Percentiles rank a stretch among this genome's conserved stretches.
Conservation (phyloP, 2,329 filamentous ascomycete genomes). For the Cladosporium sphaerospermum region DNA sequence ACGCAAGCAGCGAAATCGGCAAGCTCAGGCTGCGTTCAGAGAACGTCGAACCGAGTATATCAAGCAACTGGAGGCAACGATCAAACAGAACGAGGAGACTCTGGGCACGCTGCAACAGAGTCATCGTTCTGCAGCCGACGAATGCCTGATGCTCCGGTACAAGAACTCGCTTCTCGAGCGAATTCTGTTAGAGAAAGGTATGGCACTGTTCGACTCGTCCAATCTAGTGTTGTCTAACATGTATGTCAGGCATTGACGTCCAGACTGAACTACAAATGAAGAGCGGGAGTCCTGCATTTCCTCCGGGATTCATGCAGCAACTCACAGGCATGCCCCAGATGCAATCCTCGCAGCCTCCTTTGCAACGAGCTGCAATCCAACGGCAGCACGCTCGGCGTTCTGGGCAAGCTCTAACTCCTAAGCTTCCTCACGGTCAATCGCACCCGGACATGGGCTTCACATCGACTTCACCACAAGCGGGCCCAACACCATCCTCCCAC, state of each 20-base stretch:
- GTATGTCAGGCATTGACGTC: conserved; percentile 75
- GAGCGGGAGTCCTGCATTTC: conserved; percentile 77
- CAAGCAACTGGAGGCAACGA: conserved; percentile 95
- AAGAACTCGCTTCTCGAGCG: conserved; percentile 96
- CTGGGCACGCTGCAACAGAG: conserved; percentile 88
- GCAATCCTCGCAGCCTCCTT: conserved; percentile 42
- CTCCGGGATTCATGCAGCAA: conserved; percentile 51
- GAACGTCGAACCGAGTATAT: conserved; percentile 98
- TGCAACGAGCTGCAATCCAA: conserved; percentile 75
- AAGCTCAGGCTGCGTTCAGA: conserved; percentile 94
- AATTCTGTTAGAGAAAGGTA: conserved; percentile 93
- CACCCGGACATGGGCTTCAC: conserved; percentile 35
- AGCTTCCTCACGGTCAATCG: conserved; percentile 34
- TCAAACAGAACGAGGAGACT: conserved; percentile 93
- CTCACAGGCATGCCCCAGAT: conserved; percentile 58
- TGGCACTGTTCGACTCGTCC: neutral
- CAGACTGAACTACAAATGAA: conserved; percentile 92
- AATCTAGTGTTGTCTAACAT: neutral
- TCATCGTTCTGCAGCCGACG: conserved; percentile 88
- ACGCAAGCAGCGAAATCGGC: conserved; percentile 92
- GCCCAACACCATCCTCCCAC: conserved; percentile 78
- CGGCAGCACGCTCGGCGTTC: conserved; percentile 50
- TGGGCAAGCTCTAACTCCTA: conserved; percentile 27
- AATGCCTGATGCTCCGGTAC: conserved; percentile 96
- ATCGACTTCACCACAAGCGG: conserved; percentile 63